Conservation (phyloP, 2,329 filamentous ascomycete genomes). For the Cadophora luteo-olivacea region DNA sequence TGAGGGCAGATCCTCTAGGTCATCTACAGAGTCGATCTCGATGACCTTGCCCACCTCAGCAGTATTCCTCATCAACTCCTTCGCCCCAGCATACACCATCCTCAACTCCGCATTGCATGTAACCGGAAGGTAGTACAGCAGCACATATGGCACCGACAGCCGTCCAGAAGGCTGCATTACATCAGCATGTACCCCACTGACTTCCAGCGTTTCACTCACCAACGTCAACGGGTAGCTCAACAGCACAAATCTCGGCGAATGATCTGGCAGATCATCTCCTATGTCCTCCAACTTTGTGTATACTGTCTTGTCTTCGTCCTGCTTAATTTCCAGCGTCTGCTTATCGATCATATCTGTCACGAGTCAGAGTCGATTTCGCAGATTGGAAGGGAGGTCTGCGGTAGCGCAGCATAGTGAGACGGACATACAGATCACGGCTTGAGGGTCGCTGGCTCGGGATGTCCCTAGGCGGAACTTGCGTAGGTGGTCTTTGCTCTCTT, state of each 20-base stretch:
- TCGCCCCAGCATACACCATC: conserved; percentile 95
- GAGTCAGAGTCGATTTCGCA: conserved; percentile 23
- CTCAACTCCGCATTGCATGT: conserved; percentile 87
- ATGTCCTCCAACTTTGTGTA: conserved; percentile 85
- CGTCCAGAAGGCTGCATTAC: conserved; percentile 71
- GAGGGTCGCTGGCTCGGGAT: conserved; percentile 82
- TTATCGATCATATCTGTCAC: conserved; percentile 85
- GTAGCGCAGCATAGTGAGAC: conserved; percentile 38
- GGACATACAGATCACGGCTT: conserved; percentile 91
- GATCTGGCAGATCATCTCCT: conserved; percentile 88
- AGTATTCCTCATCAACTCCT: conserved; percentile 93
- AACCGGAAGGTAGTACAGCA: conserved; percentile 92
- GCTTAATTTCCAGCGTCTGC: conserved; percentile 86
- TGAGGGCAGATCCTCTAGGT: conserved; percentile 80
- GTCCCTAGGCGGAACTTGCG: conserved; percentile 94
- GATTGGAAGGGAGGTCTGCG: background rate
- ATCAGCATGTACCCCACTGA: conserved; percentile 21
- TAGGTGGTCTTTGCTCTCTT: conserved; percentile 86
- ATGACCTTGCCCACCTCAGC: conserved; percentile 89
- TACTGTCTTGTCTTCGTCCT: conserved; percentile 76
- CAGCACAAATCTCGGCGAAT: conserved; percentile 87
- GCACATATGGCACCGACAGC: conserved; percentile 87
- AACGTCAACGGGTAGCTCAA: conserved; percentile 90
- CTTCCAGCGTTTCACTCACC: conserved; percentile 55
- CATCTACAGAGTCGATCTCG: conserved; percentile 81